Conservation (phyloP, 495 filamentous ascomycete genomes). For the Hypoxylon rickii region DNA sequence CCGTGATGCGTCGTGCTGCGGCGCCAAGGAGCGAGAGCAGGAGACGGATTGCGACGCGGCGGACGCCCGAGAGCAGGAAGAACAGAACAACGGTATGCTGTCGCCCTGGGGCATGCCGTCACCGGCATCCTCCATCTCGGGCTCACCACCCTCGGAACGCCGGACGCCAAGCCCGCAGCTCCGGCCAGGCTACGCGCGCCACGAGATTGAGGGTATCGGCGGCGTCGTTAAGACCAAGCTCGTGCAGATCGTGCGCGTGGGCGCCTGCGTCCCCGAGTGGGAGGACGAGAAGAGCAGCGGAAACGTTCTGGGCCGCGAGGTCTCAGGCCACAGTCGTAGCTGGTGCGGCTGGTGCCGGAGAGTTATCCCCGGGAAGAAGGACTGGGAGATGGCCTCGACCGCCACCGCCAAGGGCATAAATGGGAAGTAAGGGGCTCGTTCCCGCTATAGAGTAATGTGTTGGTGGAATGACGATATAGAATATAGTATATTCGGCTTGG, state of each 20-base stretch:
- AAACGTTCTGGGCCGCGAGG: conserved; percentile 60
- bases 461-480: neutral
- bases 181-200: conserved; percentile 71
- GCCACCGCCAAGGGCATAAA: neutral
- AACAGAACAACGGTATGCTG: conserved; percentile 12
- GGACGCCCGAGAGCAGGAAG: conserved; percentile 52
- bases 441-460: neutral
- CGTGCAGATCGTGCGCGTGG: conserved; percentile 74
- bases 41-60: conserved; percentile 79
- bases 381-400: conserved; percentile 33
- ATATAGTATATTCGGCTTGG: neutral
- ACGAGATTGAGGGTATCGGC: conserved; percentile 87
- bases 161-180: conserved; percentile 49
- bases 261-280: conserved; percentile 79
- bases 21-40: conserved; percentile 72
- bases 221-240: conserved; percentile 81
- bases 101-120: conserved; percentile 20
- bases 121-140: conserved; percentile 34
- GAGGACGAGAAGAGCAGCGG: conserved; percentile 72
- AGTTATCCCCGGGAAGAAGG: conserved; percentile 54
- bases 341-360: conserved; percentile 72
- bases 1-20: conserved; percentile 69
- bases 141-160: conserved; percentile 30
- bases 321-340: conserved; percentile 58
- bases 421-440: neutral